Conservation (phyloP, 2,329 filamentous ascomycete genomes). For the Rhynchosporium agropyri region DNA sequence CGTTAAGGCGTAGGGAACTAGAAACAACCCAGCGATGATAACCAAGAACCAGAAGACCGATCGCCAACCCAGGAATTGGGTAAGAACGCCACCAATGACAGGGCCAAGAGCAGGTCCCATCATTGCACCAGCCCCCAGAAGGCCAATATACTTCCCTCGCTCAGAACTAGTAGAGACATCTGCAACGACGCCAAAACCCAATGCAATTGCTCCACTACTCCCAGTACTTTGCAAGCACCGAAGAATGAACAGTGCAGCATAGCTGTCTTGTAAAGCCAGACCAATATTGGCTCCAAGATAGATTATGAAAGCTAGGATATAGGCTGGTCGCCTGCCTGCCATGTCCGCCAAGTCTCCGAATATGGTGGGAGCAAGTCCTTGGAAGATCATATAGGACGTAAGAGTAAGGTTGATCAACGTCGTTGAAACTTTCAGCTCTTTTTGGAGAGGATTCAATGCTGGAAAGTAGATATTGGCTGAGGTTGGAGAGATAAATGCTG, state of each 20-base stretch:
- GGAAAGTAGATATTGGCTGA: slow-evolving; percentile 43
- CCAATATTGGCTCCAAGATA: slow-evolving; percentile 60
- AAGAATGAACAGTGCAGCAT: slow-evolving; percentile 56
- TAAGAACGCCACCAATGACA: slow-evolving; percentile 52
- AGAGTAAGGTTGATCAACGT: slow-evolving; percentile 41
- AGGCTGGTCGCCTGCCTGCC: slow-evolving; percentile 58
- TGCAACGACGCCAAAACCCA: slow-evolving; percentile 71
- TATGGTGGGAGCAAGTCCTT: slow-evolving; percentile 61
- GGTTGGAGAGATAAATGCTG: slow-evolving; percentile 42
- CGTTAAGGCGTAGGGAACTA: slow-evolving; percentile 43
- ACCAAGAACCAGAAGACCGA: slow-evolving; percentile 57
- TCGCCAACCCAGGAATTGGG: slow-evolving; percentile 53
- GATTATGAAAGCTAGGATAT: slow-evolving; percentile 57
- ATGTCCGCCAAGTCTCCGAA: slow-evolving; percentile 60
- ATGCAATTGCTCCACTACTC: slow-evolving; percentile 62
- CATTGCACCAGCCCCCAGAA: slow-evolving; percentile 59
- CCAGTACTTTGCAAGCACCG: slow-evolving; percentile 62
- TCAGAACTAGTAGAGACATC: slow-evolving; percentile 71
- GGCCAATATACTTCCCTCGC: slow-evolving; percentile 72
- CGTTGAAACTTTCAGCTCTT: slow-evolving; percentile 38
- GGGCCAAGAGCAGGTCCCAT: slow-evolving; percentile 53
- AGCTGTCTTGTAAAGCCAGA: slow-evolving; percentile 54
- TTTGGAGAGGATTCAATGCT: slow-evolving; percentile 42
- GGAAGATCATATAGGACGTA: slow-evolving; percentile 51
- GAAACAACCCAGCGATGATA: slow-evolving; percentile 46